Evolutionary conservation across 2,329 filamentous ascomycete genomes (phyloP).

Genomic region (Aspergillus neotritici): DNA sequence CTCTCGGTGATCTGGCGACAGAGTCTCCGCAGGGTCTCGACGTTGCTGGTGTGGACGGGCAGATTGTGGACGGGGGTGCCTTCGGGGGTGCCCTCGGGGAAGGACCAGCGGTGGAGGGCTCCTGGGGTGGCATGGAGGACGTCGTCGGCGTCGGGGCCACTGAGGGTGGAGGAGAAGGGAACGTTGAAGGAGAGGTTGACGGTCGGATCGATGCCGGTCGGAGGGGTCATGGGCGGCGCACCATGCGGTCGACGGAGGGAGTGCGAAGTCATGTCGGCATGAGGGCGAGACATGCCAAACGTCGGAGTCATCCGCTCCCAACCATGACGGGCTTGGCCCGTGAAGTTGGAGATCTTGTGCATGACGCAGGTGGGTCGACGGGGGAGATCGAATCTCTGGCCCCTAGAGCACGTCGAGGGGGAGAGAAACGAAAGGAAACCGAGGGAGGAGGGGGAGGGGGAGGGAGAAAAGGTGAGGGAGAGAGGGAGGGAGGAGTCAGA

Average conservation of each 20-base stretch:
- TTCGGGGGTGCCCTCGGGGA: slow-evolving; percentile 79
- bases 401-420: slow-evolving; percentile 31
- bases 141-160: slow-evolving; percentile 88
- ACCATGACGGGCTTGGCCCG: slow-evolving; percentile 60
- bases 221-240: slow-evolving; percentile 53
- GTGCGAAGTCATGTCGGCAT: slow-evolving; percentile 51
- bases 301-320: slow-evolving; percentile 63
- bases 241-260: slow-evolving; percentile 52
- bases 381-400: slow-evolving; percentile 24
- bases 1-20: slow-evolving; percentile 74
- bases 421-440: slow-evolving; percentile 23
- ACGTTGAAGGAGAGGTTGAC: slow-evolving; percentile 97
- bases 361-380: slow-evolving; percentile 36
- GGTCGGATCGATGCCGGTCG: slow-evolving; percentile 65
- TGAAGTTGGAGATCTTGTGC: slow-evolving; percentile 66
- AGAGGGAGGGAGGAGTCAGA: slow-evolving; percentile 1
- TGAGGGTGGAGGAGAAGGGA: slow-evolving; percentile 86
- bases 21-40: slow-evolving; percentile 69
- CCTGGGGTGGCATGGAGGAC: slow-evolving; percentile 87
- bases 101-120: slow-evolving; percentile 87
- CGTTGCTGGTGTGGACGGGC: slow-evolving; percentile 84
- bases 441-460: slow-evolving; percentile 17
- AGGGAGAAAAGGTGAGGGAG: slow-evolving; percentile 7
- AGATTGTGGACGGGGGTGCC: slow-evolving; percentile 80
- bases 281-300: slow-evolving; percentile 58